phyloP scores from a whole-genome alignment of 2,329 filamentous ascomycete genomes.

The Arthrobotrys musiformis region DNA sequence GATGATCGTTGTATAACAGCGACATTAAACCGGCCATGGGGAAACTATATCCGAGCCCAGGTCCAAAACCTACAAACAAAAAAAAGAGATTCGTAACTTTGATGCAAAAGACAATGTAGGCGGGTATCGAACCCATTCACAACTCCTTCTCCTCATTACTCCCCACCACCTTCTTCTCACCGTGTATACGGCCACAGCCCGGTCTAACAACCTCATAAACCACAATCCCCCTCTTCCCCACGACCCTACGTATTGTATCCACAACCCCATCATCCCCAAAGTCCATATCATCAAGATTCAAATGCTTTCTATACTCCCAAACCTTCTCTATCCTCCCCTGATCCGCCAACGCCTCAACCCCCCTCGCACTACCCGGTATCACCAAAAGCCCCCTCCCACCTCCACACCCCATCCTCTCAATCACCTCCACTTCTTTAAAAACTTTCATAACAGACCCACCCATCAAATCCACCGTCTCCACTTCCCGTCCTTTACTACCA shows the following conservation, averaged over 20 bases:
- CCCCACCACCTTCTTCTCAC: neutral
- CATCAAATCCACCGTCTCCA: slow-evolving; percentile 65
- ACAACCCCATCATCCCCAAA: slow-evolving; percentile 66
- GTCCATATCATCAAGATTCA: slow-evolving; percentile 68
- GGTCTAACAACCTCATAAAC: slow-evolving; percentile 63
- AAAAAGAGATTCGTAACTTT: neutral
- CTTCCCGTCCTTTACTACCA: slow-evolving; percentile 61
- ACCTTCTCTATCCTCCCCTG: slow-evolving; percentile 60
- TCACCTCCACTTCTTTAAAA: slow-evolving; percentile 62
- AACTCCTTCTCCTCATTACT: neutral
- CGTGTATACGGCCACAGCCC: slow-evolving; percentile 15
- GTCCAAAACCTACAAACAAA: no score
- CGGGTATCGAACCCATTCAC: neutral
- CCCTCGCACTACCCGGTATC: slow-evolving; percentile 64
- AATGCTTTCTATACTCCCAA: slow-evolving; percentile 65
- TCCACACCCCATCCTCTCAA: slow-evolving; percentile 33
- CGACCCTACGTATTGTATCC: slow-evolving; percentile 64
- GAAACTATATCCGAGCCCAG: no score
- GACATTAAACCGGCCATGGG: no score
- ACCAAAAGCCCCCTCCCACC: slow-evolving; percentile 59
- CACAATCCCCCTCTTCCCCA: slow-evolving; percentile 66
- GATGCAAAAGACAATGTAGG: no score
- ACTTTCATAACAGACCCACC: slow-evolving; percentile 64
- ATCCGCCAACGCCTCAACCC: slow-evolving; percentile 61
- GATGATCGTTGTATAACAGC: no score